Conservation (phyloP, 805 yeast genomes). For the Candida sanyiensis region DNA sequence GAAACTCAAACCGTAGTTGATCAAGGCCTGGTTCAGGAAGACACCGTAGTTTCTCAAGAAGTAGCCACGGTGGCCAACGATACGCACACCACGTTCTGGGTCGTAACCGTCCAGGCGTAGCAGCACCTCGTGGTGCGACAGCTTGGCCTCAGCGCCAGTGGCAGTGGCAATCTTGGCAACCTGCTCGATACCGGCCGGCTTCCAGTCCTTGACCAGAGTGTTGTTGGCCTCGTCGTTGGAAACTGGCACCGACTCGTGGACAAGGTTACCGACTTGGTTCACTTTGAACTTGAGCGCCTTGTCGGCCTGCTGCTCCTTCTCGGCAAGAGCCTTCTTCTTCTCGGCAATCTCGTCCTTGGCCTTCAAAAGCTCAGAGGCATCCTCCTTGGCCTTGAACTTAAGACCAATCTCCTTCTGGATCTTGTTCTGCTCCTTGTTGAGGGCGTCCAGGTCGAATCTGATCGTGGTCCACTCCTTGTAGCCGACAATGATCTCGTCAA, state of each 20-base stretch:
- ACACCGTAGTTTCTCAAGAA: constrained; percentile 94
- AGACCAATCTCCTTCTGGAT: constrained; percentile 90
- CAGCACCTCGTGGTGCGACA: constrained; percentile 94
- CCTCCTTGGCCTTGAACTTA: constrained; percentile 92
- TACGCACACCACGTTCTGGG: constrained; percentile 97
- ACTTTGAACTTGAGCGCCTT: constrained; percentile 70
- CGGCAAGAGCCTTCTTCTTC: constrained; percentile 61
- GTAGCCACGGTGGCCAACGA: constrained; percentile 98
- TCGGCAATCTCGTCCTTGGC: constrained; percentile 71
- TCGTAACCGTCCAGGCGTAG: constrained; percentile 96
- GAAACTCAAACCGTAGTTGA: constrained; percentile 89
- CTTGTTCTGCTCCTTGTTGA: constrained; percentile 83
- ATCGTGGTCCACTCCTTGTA: constrained; percentile 90
- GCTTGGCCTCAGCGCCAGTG: constrained; percentile 65
- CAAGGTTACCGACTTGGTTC: constrained; percentile 87
- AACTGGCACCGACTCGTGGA: constrained; percentile 85
- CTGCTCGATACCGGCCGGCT: constrained; percentile 61
- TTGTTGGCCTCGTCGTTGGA: constrained; percentile 89
- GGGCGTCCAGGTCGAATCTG: constrained; percentile 83
- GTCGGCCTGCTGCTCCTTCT: constrained; percentile 77
- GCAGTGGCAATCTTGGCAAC: constrained; percentile 67
- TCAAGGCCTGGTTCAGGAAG: constrained; percentile 94
- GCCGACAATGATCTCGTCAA: constrained; percentile 88
- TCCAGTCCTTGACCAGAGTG: constrained; percentile 82
- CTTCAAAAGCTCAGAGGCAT: constrained; percentile 75